Evolutionary conservation across 345 rosid species (phyloP), one percentile per base, ranked within the genome.

Genomic region (Fremontodendron californicum): DNA sequence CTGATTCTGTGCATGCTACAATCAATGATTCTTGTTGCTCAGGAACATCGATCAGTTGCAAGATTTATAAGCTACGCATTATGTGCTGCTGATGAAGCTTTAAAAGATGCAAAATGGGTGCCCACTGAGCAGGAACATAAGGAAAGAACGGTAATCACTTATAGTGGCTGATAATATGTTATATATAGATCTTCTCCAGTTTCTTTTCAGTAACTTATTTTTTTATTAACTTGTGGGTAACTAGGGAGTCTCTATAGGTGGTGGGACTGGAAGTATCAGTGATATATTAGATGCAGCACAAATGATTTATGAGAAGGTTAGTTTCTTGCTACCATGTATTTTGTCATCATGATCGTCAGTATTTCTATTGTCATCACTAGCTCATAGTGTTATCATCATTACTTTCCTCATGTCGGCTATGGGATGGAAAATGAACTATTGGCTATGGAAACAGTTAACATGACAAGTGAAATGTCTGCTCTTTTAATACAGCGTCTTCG

Each of bases 181-280:
- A n/a, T 45, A 31, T 45, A 19, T 67, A n/a, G 7, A 73, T 78
- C 71, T 52, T 29, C 60, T 81, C 73, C 45, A 73, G 65, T 74
- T 75, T 55, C 64, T 33, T 74, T 42, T 78, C 43, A 10, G 15
- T 33, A 33, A 31, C 58, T 43, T 60, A 7, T n/a, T 74, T 54
- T 49, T 74, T 58, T 40, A 58, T 74, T 40, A 15, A 57, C 19
- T 82, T 78, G 13, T 77, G 80, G 81, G 83, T 84, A 77, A 55
- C 63, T 86, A 95, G 98, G 99, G 99, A 75, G 96, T 95, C 78
- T 93, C 99, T 21, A 92, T 96, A 75, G 99, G 99, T 64, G 97
- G 94, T 55, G 98, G 97, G 66, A 96, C 86, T 33, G 99, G 99
- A 83, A 92, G 99, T 84, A 96, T 96, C 60, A 76, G 87, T 75